Conservation (phyloP, 176 grass and related monocot species). For the Triticum dicoccoides region DNA sequence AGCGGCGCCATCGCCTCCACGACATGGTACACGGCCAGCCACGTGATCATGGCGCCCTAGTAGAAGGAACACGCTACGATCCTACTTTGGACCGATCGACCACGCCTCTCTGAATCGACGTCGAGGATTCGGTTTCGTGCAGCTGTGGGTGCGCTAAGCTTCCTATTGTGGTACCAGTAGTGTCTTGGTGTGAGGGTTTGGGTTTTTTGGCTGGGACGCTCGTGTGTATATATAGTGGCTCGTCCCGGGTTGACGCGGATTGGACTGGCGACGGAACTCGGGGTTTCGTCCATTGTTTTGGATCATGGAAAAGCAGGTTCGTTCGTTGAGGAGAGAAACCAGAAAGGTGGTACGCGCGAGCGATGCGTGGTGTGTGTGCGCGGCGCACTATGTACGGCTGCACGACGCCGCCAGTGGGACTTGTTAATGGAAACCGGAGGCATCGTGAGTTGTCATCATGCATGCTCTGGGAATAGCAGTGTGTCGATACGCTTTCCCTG, state of each 20-base stretch:
- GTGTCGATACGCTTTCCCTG: neutral
- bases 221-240: conserved; percentile 24
- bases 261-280: no score
- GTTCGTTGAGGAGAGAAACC: neutral
- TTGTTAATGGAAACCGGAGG: no score
- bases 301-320: neutral
- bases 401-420: neutral
- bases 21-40: conserved; percentile 51
- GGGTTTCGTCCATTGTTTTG: neutral
- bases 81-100: neutral
- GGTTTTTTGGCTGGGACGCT: neutral
- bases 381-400: neutral
- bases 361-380: neutral
- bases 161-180: neutral
- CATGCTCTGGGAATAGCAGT: neutral
- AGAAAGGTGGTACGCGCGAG: neutral
- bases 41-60: conserved; percentile 33
- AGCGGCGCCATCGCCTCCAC: conserved; percentile 84
- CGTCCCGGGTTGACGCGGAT: no score
- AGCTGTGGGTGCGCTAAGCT: no score
- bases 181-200: neutral
- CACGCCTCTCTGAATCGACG: neutral
- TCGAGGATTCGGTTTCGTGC: neutral
- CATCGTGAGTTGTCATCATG: neutral
- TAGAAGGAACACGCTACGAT: neutral